These are phyloP conservation scores for Melaleuca alternifolia DNA, from an alignment of 345 rosid species.

Conservation along the genomic window DNA sequence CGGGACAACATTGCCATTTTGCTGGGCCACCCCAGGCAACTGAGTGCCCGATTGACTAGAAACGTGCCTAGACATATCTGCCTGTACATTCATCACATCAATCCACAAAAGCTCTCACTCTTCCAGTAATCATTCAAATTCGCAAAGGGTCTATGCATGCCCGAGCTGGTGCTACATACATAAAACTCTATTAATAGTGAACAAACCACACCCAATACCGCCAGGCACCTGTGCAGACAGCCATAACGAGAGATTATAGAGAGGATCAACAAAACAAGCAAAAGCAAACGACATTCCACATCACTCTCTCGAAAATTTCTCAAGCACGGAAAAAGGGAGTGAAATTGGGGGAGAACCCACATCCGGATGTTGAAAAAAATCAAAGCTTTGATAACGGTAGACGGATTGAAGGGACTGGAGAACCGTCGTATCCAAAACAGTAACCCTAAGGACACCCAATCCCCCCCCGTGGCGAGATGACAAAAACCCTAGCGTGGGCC, in stretches of 20 bases:
- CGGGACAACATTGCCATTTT: slow-evolving; percentile 17
- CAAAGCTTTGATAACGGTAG: not conserved
- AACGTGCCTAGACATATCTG: slow-evolving; percentile 34
- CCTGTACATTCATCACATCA: slow-evolving; percentile 17
- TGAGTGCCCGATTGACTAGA: slow-evolving; percentile 12
- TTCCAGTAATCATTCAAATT: not conserved
- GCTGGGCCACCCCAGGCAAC: slow-evolving; percentile 14
- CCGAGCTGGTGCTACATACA: not conserved
- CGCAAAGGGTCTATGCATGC: not conserved
- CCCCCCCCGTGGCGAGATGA: not conserved
- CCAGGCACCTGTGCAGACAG: not conserved
- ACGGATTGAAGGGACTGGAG: not conserved
- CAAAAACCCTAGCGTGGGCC: not conserved
- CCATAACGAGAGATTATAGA: not conserved
- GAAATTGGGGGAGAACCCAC: not conserved
- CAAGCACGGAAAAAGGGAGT: not conserved
- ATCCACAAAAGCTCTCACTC: not conserved
- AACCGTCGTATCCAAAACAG: not conserved
- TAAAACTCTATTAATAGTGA: not conserved
- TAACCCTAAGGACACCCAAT: not conserved
- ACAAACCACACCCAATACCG: not conserved
- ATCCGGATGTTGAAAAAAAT: not conserved
- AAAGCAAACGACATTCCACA: not conserved
- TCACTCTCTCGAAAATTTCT: not conserved
- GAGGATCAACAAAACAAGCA: not conserved